Evolutionary conservation across 345 rosid genomes (phyloP).

Genomic region (Populus nigra): DNA sequence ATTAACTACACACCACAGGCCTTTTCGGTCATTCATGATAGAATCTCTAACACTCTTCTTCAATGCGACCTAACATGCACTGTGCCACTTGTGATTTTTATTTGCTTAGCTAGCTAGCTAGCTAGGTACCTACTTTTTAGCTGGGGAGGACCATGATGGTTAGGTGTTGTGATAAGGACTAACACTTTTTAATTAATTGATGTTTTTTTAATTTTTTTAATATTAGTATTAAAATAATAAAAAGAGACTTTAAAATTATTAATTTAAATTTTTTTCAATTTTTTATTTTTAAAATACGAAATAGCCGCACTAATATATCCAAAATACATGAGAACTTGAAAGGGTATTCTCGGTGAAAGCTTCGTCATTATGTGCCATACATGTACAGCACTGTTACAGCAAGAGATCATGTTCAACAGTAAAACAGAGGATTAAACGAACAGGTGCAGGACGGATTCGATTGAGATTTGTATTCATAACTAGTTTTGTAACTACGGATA

Average conservation of each 20-base stretch:
- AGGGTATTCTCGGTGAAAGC: neutral
- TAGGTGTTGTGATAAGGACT: neutral
- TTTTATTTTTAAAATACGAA: too few species aligned
- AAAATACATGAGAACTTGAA: too few species aligned
- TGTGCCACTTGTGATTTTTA: neutral
- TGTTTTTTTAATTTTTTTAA: too few species aligned
- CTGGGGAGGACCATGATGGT: neutral
- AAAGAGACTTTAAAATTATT: too few species aligned
- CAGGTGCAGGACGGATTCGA: too few species aligned
- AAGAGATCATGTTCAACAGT: neutral
- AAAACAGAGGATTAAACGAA: too few species aligned
- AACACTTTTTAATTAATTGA: neutral
- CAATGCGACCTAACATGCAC: neutral
- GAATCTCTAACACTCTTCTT: neutral
- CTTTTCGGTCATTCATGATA: neutral
- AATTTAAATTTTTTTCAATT: too few species aligned
- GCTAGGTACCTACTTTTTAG: neutral
- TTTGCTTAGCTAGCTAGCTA: neutral
- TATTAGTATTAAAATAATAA: too few species aligned
- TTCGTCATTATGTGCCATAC: neutral
- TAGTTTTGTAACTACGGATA: too few species aligned
- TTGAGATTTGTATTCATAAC: too few species aligned
- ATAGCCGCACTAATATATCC: too few species aligned
- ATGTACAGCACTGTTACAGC: too few species aligned
- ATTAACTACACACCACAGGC: neutral